Percentiles rank a stretch among this genome's conserved stretches.
These are phyloP conservation scores for Oryza glaberrima DNA, from an alignment of 176 grass and related monocot species.

Conservation along the genomic window DNA sequence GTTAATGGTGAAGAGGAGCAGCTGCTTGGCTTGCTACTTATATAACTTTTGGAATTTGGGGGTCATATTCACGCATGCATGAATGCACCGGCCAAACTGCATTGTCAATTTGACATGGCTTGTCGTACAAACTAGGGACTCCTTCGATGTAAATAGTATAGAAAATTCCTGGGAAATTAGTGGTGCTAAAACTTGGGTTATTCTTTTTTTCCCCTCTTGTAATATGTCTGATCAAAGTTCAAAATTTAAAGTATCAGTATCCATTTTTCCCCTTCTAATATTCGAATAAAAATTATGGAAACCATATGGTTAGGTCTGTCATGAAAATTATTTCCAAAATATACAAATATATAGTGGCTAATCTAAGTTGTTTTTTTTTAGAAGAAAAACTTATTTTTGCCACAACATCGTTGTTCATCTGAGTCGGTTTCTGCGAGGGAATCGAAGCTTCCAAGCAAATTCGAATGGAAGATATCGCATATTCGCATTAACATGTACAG, in stretches of 20 bases:
- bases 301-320: too few relatives aligned
- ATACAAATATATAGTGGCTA: too few relatives aligned
- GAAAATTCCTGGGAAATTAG: not conserved
- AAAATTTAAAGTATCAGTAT: too few relatives aligned
- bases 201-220: too few relatives aligned
- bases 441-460: not conserved
- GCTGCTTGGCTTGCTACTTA: not conserved
- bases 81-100: not conserved
- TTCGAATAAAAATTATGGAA: too few relatives aligned
- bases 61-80: not conserved
- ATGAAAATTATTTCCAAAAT: too few relatives aligned
- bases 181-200: not conserved
- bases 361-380: too few relatives aligned
- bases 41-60: not conserved
- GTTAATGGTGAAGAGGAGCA: not conserved
- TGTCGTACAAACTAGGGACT: not conserved
- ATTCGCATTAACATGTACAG: too few relatives aligned
- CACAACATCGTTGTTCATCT: not conserved
- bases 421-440: not conserved
- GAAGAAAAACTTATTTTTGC: too few relatives aligned
- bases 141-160: not conserved
- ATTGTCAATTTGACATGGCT: not conserved
- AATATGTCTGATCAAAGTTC: too few relatives aligned
- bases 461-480: too few relatives aligned
- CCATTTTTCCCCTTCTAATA: too few relatives aligned